Evolutionary conservation across 441 rosid species (phyloP).

Genomic region (Populus tomentosa): DNA sequence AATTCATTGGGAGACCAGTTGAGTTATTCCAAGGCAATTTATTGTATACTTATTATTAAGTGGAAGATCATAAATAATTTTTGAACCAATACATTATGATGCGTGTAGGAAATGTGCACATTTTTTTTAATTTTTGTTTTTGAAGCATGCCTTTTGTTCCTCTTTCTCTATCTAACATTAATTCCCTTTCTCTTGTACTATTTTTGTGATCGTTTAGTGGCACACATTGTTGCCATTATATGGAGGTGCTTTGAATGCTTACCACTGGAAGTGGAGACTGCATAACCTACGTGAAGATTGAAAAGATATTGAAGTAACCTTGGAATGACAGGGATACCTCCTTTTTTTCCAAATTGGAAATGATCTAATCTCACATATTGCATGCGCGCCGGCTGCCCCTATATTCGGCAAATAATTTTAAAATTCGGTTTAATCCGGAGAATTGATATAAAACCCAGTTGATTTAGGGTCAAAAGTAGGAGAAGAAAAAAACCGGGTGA

Average conservation of each 20-base stretch:
- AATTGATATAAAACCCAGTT: too few relatives aligned
- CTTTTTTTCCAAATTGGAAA: background rate
- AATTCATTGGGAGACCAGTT: background rate
- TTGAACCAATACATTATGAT: too few relatives aligned
- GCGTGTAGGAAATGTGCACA: too few relatives aligned
- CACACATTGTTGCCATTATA: constrained; percentile 7
- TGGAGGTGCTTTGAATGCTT: constrained; percentile 12
- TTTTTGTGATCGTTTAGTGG: constrained; percentile 7
- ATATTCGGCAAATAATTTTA: background rate
- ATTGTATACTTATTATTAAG: too few relatives aligned
- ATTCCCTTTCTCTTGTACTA: background rate
- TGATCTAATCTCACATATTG: background rate
- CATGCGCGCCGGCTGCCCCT: background rate
- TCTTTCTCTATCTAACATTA: background rate
- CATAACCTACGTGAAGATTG: constrained; percentile 9
- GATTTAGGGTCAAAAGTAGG: too few relatives aligned
- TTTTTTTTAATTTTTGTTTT: too few relatives aligned
- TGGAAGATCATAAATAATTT: too few relatives aligned
- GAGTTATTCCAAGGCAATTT: background rate
- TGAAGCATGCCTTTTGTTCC: background rate
- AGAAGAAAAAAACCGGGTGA: too few relatives aligned
- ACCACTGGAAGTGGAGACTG: constrained; percentile 31
- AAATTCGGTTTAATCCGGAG: too few relatives aligned
- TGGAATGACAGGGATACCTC: background rate
- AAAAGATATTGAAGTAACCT: constrained; percentile 5